phyloP scores from a whole-genome alignment of 805 yeast species.

The Saccharomycopsis malanga region DNA sequence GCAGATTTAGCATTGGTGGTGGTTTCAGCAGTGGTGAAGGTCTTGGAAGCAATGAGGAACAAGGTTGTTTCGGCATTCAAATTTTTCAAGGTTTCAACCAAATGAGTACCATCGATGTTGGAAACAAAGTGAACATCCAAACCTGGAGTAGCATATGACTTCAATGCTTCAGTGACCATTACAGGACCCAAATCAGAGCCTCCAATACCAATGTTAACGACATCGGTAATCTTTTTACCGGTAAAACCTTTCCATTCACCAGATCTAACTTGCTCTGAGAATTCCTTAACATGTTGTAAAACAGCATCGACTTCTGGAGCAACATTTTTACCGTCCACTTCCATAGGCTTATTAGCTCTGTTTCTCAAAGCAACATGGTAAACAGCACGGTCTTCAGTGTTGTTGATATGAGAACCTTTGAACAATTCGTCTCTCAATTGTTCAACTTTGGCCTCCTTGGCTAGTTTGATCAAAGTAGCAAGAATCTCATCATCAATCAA shows the following conservation, averaged over 20 bases:
- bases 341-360: slow-evolving; percentile 76
- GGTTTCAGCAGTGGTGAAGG: slow-evolving; percentile 99
- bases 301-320: slow-evolving; percentile 89
- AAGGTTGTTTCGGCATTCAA: slow-evolving; percentile 87
- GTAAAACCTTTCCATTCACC: slow-evolving; percentile 97
- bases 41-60: slow-evolving; percentile 90
- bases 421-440: slow-evolving; percentile 85
- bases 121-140: slow-evolving; percentile 88
- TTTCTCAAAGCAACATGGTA: slow-evolving; percentile 96
- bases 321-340: slow-evolving; percentile 84
- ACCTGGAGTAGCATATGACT: slow-evolving; percentile 67
- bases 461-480: slow-evolving; percentile 60
- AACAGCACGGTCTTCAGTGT: slow-evolving; percentile 95
- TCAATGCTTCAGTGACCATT: slow-evolving; percentile 97
- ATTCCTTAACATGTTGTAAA: slow-evolving; percentile 93
- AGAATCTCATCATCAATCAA: slow-evolving; percentile 81
- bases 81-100: slow-evolving; percentile 78
- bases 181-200: slow-evolving; percentile 99
- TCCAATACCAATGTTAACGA: slow-evolving; percentile 97
- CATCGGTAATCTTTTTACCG: slow-evolving; percentile 86
- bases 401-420: slow-evolving; percentile 87
- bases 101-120: slow-evolving; percentile 96
- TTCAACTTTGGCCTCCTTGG: slow-evolving; percentile 86
- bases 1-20: slow-evolving; percentile 94
- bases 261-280: slow-evolving; percentile 81